Base-by-base conservation (phyloP, 805 yeast species). In the Maudiozyma barnettii region DNA sequence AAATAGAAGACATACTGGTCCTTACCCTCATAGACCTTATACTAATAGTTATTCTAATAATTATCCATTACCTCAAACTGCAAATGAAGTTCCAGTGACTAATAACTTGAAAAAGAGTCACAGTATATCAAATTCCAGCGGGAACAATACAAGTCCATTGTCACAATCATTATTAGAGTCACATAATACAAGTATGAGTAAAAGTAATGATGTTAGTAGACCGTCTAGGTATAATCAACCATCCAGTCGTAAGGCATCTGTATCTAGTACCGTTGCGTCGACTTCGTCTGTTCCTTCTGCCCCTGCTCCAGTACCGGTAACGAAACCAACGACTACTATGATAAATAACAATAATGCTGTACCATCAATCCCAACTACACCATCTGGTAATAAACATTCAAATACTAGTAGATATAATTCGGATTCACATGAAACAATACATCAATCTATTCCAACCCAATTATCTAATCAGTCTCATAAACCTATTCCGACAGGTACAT, bases 221-320 rank as follows among this genome's bases (percentile, higher is more conserved):
- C 58, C 55, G 2, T 59, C 64, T 3, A 49, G 66, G 30, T 62
- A 62, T 44, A 59, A 61, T 41, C 64, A 64, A n/a, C 51, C 46
- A 22, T 48, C 59, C 14, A 47, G 39, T 18, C 16, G 39, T 18
- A 36, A 36, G 22, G 5, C 39, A n/a, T 33, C 36, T 4, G 36
- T 33, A 14, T 33, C 36, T 14, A 33, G 36, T 33, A 18, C 39
- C 3, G 39, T 36, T 6, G 39, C 21, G 19, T 36, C 39, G 10
- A 36, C 8, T 36, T 14, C 36, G 3, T 33, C 36, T 14, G 36
- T 16, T n/a, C 36, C 36, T 3, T 33, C 36, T n/a, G 36, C 10
- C 5, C 16, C 18, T 3, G 16, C 18, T 14, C 16, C 36, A 33
- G 18, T 14, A 33, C 36, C 36, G 18, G 36, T 33, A 33, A 14